Evolutionary conservation across 2,329 filamentous ascomycete species (phyloP), one percentile per base, ranked within the genome.

Genomic region (Emmonsiellopsis sp.): DNA sequence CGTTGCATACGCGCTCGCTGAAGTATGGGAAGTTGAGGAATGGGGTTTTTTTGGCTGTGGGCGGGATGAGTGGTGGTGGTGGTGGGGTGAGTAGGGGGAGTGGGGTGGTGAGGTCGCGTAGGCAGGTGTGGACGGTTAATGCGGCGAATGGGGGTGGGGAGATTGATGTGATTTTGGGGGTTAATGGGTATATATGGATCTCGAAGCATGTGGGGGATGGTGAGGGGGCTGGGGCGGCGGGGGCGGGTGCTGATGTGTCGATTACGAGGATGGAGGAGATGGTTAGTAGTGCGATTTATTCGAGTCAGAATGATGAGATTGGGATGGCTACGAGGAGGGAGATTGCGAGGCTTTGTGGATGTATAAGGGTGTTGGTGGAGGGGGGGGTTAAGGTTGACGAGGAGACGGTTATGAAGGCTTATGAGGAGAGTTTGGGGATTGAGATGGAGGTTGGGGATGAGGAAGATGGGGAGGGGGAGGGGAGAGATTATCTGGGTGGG

Each of bases 131-230:
- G 80, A 93, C 89, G 0, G 75, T 95, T 62, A 60, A 60, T 47
- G 70, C 71, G 7, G 68, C 70, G 10, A 71, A 73, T 35, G 75
- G 74, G 1, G 72, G 70, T 16, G 71, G 71, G 58, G 81, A 83
- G 47, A 81, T 98, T 31, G 89, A 96, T 66, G 83, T 97, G 7
- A 80, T 95, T 51, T 77, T 98, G 1, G 93, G 93, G 2, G 93
- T 98, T 40, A 98, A 98, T 64, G 93, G 93, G 1, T 97, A 94
- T 67, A 90, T 97, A 55, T 98, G 89, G 87, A 91, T 97, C 65
- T 85, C 85, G 70, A 91, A 89, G 73, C 89, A 95, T 63, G 74
- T 86, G 7, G 84, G 87, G 60, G 79, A 79, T 37, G 77, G 79
- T n/a, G 70, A 71, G 49, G 63, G 60, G 52, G 67, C 62, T 11